phyloP scores from a whole-genome alignment of 2,329 filamentous ascomycete species.

The Epicoccum nigrum region DNA sequence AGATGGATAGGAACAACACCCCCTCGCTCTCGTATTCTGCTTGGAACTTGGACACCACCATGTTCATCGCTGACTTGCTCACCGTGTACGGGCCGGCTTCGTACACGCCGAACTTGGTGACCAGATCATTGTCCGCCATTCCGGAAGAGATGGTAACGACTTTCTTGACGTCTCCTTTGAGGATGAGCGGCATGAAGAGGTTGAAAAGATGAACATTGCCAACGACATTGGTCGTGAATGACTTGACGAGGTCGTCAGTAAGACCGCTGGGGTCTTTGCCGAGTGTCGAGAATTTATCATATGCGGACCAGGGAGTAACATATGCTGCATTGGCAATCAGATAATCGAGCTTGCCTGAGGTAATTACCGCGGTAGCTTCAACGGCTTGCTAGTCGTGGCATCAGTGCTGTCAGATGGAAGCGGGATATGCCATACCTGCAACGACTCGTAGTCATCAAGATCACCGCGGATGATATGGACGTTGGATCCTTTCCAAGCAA shows the following conservation, averaged over 20 bases:
- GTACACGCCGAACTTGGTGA: conserved; percentile 27
- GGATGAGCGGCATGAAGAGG: conserved; percentile 51
- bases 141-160: conserved; percentile 50
- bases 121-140: conserved; percentile 43
- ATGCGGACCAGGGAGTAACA: neutral
- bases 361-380: neutral
- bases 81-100: conserved; percentile 44
- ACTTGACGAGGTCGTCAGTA: conserved; percentile 17
- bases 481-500: neutral
- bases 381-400: neutral
- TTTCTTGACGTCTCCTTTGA: conserved; percentile 50
- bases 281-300: neutral
- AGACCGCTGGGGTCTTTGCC: neutral
- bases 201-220: conserved; percentile 46
- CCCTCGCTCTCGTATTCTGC: conserved; percentile 38
- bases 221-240: conserved; percentile 37
- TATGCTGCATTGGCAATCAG: neutral
- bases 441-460: neutral
- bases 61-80: conserved; percentile 52
- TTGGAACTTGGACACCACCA: conserved; percentile 51
- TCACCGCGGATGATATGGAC: neutral
- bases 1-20: conserved; percentile 24
- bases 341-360: neutral
- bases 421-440: neutral
- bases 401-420: neutral